Evolutionary conservation across 1,284 basidiomycete species (phyloP).

Genomic region (Clitocybe nebularis): DNA sequence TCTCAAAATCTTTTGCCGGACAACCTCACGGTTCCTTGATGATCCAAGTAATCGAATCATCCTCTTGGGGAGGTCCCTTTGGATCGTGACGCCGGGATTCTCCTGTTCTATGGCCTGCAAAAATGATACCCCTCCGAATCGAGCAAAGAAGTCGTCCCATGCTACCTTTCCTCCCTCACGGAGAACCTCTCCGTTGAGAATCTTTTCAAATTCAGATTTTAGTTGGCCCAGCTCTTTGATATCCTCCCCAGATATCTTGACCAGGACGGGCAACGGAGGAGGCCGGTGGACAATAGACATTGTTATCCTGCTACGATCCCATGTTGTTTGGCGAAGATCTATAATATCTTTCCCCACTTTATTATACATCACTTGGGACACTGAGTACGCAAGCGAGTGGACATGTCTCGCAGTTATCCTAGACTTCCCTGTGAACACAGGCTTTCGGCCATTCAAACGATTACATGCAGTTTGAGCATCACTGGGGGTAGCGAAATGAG

Average conservation of each 20-base stretch:
- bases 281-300: slow-evolving; percentile 25
- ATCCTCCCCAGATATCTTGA: slow-evolving; percentile 45
- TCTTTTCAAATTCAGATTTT: slow-evolving; percentile 55
- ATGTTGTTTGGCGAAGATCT: slow-evolving; percentile 25
- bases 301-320: slow-evolving; percentile 20
- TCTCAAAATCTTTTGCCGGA: slow-evolving; percentile 39
- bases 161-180: slow-evolving; percentile 42
- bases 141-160: slow-evolving; percentile 61
- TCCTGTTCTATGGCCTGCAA: slow-evolving; percentile 36
- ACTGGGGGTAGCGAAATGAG: slow-evolving; percentile 41
- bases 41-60: slow-evolving; percentile 52
- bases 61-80: slow-evolving; percentile 35
- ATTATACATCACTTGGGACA: slow-evolving; percentile 34
- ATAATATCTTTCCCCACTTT: slow-evolving; percentile 35
- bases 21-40: slow-evolving; percentile 31
- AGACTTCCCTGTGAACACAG: slow-evolving; percentile 38
- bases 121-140: slow-evolving; percentile 38
- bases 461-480: slow-evolving; percentile 48
- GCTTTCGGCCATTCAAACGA: slow-evolving; percentile 40
- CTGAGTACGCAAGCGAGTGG: slow-evolving; percentile 39
- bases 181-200: slow-evolving; percentile 56
- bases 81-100: slow-evolving; percentile 38
- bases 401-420: slow-evolving; percentile 46
- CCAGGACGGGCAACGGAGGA: slow-evolving; percentile 22
- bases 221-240: slow-evolving; percentile 44